Percentiles rank a stretch among this genome's conserved stretches.
phyloP scores from a whole-genome alignment of 768 basidiomycete genomes.

The Kwoniella mangroviensis region DNA sequence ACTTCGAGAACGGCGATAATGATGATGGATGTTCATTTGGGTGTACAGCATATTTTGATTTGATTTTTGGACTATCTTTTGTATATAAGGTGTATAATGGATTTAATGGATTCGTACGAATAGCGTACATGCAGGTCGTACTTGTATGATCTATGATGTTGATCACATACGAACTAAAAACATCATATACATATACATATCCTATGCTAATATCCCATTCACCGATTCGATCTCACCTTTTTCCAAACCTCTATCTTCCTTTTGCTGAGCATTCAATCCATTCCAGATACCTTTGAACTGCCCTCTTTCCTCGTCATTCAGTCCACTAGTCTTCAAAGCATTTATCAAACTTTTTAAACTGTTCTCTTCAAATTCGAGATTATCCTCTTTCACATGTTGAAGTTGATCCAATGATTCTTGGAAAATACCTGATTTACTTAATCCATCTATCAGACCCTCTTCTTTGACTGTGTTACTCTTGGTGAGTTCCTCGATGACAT shows the following conservation, averaged over 20 bases:
- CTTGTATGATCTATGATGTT: neutral
- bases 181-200: too few species aligned
- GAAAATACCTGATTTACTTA: conserved; percentile 34
- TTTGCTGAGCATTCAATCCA: conserved; percentile 5
- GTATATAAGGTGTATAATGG: neutral
- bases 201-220: neutral
- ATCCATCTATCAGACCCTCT: conserved; percentile 34
- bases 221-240: conserved; percentile 10
- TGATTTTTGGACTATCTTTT: neutral
- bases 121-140: neutral
- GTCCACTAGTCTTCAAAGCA: conserved; percentile 33
- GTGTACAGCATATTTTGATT: neutral
- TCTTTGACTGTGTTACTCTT: conserved; percentile 6
- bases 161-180: neutral
- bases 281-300: conserved; percentile 25
- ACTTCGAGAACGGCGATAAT: conserved; percentile 74
- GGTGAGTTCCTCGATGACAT: conserved; percentile 35
- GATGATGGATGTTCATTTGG: neutral
- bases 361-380: conserved; percentile 50
- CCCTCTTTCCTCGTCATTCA: conserved; percentile 15
- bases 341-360: conserved; percentile 37
- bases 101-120: neutral
- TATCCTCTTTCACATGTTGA: conserved; percentile 21
- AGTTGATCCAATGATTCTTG: conserved; percentile 23
- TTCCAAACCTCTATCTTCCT: conserved; percentile 24